A percentile compares a stretch with the other conserved stretches of the same genome.
phyloP scores from a whole-genome alignment of 1,284 basidiomycete genomes.

The Pterulicium gracile region DNA sequence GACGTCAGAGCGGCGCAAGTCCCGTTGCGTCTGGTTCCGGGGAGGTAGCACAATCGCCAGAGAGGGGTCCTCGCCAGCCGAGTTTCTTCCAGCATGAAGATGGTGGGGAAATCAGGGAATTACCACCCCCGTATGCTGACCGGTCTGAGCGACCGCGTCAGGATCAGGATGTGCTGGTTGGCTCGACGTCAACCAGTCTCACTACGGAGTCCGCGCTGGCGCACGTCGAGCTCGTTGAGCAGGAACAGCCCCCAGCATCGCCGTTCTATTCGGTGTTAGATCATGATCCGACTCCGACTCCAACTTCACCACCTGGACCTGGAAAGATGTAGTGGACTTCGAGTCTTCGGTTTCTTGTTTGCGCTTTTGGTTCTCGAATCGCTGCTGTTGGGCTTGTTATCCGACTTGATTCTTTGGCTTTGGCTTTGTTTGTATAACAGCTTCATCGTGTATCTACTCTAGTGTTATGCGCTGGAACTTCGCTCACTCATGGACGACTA shows the following conservation, averaged over 20 bases:
- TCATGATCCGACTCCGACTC: not conserved
- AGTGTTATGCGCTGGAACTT: too few species aligned
- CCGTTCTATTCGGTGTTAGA: not conserved
- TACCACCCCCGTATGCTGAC: not conserved
- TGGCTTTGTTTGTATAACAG: too few species aligned
- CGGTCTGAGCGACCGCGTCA: slow-evolving; percentile 1
- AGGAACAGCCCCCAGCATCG: not conserved
- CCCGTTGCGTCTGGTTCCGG: too few species aligned
- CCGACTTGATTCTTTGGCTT: too few species aligned
- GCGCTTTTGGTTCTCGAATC: too few species aligned
- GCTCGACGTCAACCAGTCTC: not conserved
- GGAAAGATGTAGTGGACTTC: not conserved
- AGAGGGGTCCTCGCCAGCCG: not conserved
- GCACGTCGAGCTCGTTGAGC: too few species aligned
- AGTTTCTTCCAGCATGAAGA: not conserved
- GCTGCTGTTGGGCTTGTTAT: too few species aligned
- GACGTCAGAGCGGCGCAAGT: too few species aligned
- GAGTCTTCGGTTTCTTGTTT: not conserved
- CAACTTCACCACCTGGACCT: not conserved
- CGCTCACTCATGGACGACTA: too few species aligned
- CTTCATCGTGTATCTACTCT: too few species aligned
- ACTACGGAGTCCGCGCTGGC: too few species aligned
- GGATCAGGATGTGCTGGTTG: slow-evolving; percentile 30
- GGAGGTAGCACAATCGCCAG: not conserved
- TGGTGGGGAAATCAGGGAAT: not conserved